These are phyloP conservation scores for Globisporangium barbulae DNA, from an alignment of 352 stramenopile genomes.

Conservation along the genomic window DNA sequence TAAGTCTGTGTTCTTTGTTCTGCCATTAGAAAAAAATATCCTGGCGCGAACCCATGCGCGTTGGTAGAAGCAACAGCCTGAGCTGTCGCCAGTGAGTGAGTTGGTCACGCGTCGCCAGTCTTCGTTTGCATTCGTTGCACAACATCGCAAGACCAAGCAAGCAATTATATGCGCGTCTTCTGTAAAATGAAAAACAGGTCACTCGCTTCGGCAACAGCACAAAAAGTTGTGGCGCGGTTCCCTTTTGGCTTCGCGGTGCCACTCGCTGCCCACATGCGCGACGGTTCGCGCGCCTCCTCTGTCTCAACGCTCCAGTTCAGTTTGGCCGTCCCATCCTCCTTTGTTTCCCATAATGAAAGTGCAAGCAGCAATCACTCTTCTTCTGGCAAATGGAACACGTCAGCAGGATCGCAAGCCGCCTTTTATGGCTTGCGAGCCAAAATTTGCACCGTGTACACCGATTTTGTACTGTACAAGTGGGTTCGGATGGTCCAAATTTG, in stretches of 20 bases:
- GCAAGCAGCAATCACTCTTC: neutral
- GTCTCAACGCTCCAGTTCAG: conserved; percentile 12
- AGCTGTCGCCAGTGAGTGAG: no score
- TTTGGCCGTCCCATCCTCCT: neutral
- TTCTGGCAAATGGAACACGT: neutral
- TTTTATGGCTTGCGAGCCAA: neutral
- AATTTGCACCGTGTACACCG: neutral
- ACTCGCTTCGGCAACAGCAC: no score
- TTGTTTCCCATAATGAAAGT: neutral
- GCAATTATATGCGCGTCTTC: no score
- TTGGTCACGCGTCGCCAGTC: no score
- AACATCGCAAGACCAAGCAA: neutral
- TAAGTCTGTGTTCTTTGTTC: no score
- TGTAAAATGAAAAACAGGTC: neutral
- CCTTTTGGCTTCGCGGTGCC: conserved; percentile 9
- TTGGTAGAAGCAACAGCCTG: no score
- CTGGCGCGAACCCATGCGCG: no score
- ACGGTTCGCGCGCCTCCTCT: neutral
- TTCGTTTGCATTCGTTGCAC: no score
- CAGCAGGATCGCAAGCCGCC: no score
- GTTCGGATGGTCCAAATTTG: neutral
- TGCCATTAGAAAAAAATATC: no score
- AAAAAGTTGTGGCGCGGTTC: neutral
- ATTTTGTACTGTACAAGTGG: neutral
- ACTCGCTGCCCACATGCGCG: conserved; percentile 10